Evolutionary conservation across 345 rosid species (phyloP), one percentile per base, ranked within the genome.

Genomic region (Gossypium arboreum): DNA sequence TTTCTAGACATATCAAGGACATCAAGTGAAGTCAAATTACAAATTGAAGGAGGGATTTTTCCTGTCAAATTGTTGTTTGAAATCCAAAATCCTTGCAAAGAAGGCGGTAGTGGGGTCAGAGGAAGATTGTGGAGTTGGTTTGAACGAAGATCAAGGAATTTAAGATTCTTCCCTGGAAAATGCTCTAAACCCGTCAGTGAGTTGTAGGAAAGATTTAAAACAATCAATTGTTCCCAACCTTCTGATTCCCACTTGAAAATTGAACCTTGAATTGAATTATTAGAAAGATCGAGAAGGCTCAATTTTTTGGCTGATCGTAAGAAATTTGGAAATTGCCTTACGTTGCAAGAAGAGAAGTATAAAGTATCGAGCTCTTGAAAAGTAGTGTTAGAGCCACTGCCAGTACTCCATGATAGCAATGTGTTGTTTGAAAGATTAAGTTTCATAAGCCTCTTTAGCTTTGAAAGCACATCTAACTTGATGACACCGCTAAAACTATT

Each of bases 51-150:
- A 1, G 80, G 16, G 6, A 82, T 18, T 29, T 77, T 45, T 1
- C 87, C 80, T 0, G 61, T 66, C 0, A 81, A 68, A 0, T 1
- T 18, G 12, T 83, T 86, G 15, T 73, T 24, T 20, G 20, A 20
- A 20, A 20, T 20, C 20, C 20, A 20, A 20, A 20, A 20, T 18
- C 3, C 18, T 0, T 0, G 77, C 81, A 27, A 0, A 0, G 0
- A 0, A 0, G 12, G 13, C 22, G 2, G 57, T 20, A 1, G 52
- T 10, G 7, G 9, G 47, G 7, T 3, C 27, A 2, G 34, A 0
- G 58, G 7, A 1, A 54, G 2, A 4, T 71, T 79, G n/a, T 43
- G 29, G 3, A 72, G 17, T 2, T 2, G 34, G 47, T 80, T 76
- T 0, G 11, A 59, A 1, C 50, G 0, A 16, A 73, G 48, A 27